Evolutionary conservation across 2,329 filamentous ascomycete genomes (phyloP).

Genomic region (Verticillium longisporum): DNA sequence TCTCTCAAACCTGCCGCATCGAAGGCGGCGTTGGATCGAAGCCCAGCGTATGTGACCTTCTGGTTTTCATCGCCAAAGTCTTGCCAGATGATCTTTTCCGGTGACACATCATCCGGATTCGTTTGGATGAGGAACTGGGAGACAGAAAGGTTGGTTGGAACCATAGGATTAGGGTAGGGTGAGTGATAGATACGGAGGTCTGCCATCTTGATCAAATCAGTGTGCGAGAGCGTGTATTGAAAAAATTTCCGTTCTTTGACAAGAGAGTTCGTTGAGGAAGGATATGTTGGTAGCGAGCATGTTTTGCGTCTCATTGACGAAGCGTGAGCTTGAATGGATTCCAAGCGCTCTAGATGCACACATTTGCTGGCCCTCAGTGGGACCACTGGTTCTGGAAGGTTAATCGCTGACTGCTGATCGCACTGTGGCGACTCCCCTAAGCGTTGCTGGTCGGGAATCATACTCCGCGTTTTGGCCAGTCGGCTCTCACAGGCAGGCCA

Average conservation of each 20-base stretch:
- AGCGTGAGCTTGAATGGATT: no score
- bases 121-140: constrained; percentile 16
- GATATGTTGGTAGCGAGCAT: no score
- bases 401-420: not conserved
- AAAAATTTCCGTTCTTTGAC: no score
- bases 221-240: no score
- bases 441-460: not conserved
- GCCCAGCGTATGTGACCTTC: constrained; percentile 10
- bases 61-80: constrained; percentile 14
- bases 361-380: no score
- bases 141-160: constrained; percentile 14
- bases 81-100: constrained; percentile 12
- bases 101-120: constrained; percentile 16
- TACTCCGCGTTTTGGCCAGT: not conserved
- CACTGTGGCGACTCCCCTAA: not conserved
- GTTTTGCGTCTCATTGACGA: no score
- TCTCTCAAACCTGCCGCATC: constrained; percentile 10
- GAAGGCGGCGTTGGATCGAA: constrained; percentile 9
- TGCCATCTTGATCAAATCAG: not conserved
- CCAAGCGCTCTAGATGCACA: no score
- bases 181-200: not conserved
- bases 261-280: no score
- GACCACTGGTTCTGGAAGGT: no score
- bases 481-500: no score
- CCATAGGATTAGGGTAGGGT: constrained; percentile 11